A percentile compares a stretch with the other conserved stretches of the same genome.
Conservation (phyloP, 495 filamentous ascomycete species). For the Mytilinidion resinicola region DNA sequence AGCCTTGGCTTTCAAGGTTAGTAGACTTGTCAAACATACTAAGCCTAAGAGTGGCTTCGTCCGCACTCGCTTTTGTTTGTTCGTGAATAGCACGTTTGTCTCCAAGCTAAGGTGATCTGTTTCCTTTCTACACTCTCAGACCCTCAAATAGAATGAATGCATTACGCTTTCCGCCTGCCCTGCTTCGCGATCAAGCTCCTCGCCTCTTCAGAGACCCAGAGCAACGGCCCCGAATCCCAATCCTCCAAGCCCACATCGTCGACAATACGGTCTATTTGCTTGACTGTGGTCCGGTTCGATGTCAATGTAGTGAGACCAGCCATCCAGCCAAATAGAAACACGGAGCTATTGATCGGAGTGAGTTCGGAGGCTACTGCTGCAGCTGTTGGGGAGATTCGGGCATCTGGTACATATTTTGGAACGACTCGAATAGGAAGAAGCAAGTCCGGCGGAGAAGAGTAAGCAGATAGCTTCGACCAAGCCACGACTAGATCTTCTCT, state of each 20-base stretch:
- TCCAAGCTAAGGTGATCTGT: too few species aligned
- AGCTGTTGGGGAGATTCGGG: constrained; percentile 20
- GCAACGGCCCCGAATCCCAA: constrained; percentile 46
- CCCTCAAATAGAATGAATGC: too few species aligned
- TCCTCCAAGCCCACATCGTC: constrained; percentile 28
- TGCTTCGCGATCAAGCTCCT: constrained; percentile 62
- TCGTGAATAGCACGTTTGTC: too few species aligned
- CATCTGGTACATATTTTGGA: constrained; percentile 24
- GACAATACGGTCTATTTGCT: constrained; percentile 48
- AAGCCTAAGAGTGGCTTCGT: too few species aligned
- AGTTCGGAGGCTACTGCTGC: constrained; percentile 34
- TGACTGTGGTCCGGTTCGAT: constrained; percentile 59
- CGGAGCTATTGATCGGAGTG: constrained; percentile 57
- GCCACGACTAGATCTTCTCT: constrained; percentile 33
- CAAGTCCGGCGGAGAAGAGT: constrained; percentile 44
- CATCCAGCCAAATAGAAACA: constrained; percentile 65
- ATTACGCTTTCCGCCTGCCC: constrained; percentile 33
- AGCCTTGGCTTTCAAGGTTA: too few species aligned
- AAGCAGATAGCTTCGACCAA: constrained; percentile 46
- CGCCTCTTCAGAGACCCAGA: constrained; percentile 59
- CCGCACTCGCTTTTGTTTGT: too few species aligned
- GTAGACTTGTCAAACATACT: too few species aligned
- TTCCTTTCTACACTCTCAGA: too few species aligned
- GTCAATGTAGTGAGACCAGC: constrained; percentile 56
- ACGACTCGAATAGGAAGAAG: constrained; percentile 49